Base-by-base conservation (phyloP, 1,284 basidiomycete genomes). In the Marasmius oreades region DNA sequence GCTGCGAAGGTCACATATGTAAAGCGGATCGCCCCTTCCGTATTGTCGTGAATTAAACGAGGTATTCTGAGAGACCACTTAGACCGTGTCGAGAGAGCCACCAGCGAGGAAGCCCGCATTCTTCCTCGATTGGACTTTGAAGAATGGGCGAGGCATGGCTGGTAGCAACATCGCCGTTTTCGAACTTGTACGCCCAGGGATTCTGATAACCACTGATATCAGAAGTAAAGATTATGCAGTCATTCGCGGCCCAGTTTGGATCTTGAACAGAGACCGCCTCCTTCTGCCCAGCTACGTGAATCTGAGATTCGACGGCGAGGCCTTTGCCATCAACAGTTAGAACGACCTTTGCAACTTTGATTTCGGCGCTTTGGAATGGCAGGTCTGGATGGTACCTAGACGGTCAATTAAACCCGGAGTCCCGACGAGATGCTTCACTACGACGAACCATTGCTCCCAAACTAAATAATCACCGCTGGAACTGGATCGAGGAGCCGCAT, bases 141-240 rank as follows among this genome's bases (percentile, higher is more conserved):
- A 53, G 37, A 16, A 53, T 44, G 5, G 52, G 37, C 3, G 52
- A 53, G 12, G 52, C 52, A 43, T 53, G 16, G 1, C 52, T 37
- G 37, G 24, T 26, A 20, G 28, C 16, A 26, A 24, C 16, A 20
- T 22, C 37, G 28, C n/a, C n/a, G n/a, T 53, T 31, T 20, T 42
- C 52, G 58, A 51, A 44, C 42, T 10, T 43, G 20, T 28, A 67
- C 57, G 23, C 59, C 63, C 70, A 75, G 0, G 72, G 71, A 56
- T 75, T 72, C 44, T 69, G 67, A 52, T 63, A 76, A 7, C 72
- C 71, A 10, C 66, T 66, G n/a, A 64, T 60, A 53, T 76, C 74
- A 48, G 63, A 66, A 33, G 70, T 61, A 59, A 72, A 77, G 46
- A 73, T 60, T 33, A 77, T 61, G 26, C 59, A 66, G 7, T 68